Conservation (phyloP, 768 basidiomycete species). For the Nidularia pulvinata region DNA sequence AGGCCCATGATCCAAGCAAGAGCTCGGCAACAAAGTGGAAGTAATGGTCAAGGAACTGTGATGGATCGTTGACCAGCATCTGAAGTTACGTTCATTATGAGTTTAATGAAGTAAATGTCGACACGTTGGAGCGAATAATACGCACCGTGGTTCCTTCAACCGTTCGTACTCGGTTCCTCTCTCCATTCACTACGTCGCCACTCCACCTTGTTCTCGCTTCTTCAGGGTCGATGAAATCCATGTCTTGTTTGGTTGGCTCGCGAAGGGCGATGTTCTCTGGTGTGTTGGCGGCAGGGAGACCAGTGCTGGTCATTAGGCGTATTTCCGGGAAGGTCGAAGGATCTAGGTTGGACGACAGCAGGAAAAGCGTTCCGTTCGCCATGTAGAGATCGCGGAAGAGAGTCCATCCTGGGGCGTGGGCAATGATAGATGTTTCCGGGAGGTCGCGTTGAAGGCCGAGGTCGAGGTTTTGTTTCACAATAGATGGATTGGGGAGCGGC, state of each 20-base stretch:
- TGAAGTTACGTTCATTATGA: slow-evolving; percentile 8
- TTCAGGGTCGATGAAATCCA: slow-evolving; percentile 52
- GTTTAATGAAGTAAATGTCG: background rate
- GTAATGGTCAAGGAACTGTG: slow-evolving; percentile 73
- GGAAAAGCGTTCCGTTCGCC: slow-evolving; percentile 70
- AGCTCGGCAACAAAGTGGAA: slow-evolving; percentile 82
- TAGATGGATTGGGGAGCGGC: too few species aligned
- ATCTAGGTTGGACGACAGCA: slow-evolving; percentile 39
- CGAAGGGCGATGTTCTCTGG: slow-evolving; percentile 60
- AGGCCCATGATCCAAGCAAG: slow-evolving; percentile 65
- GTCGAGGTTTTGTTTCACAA: background rate
- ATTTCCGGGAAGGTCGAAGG: slow-evolving; percentile 23
- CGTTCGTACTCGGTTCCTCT: slow-evolving; percentile 51
- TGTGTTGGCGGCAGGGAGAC: slow-evolving; percentile 46
- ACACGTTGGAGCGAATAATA: background rate
- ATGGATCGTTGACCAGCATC: slow-evolving; percentile 59
- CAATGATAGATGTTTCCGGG: slow-evolving; percentile 48
- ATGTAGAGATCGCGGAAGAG: slow-evolving; percentile 76
- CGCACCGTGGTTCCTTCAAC: slow-evolving; percentile 67
- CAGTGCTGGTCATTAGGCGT: slow-evolving; percentile 60
- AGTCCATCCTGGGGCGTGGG: slow-evolving; percentile 77
- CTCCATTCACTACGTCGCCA: slow-evolving; percentile 20
- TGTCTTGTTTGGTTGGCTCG: slow-evolving; percentile 58
- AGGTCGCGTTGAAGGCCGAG: slow-evolving; percentile 15
- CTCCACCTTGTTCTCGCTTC: slow-evolving; percentile 63